These are phyloP conservation scores for Cytauxzoon felis DNA, from an alignment of 169 alveolate species.

Conservation along the genomic window DNA sequence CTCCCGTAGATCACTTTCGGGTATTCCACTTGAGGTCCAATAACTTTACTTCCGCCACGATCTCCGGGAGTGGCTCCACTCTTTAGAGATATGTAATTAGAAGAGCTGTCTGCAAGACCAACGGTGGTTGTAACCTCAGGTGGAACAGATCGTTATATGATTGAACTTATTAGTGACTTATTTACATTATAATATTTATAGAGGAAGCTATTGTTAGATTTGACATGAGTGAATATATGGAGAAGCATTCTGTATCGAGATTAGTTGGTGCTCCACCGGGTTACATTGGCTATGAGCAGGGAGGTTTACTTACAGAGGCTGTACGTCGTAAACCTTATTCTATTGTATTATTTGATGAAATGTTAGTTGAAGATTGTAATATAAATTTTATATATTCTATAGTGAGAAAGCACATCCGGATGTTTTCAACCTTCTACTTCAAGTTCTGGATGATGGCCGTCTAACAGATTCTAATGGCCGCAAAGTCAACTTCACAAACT, in stretches of 20 bases:
- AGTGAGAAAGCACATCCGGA: slow-evolving; percentile 90
- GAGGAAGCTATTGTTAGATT: slow-evolving; percentile 79
- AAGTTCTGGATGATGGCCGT: slow-evolving; percentile 85
- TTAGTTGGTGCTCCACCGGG: slow-evolving; percentile 91
- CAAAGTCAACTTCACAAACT: slow-evolving; percentile 82
- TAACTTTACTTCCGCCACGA: slow-evolving; percentile 4
- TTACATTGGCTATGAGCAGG: slow-evolving; percentile 86
- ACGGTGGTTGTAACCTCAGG: too few species aligned
- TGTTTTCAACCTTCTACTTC: slow-evolving; percentile 81
- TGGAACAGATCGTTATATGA: too few species aligned
- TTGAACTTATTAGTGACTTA: not conserved
- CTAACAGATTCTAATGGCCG: slow-evolving; percentile 84
- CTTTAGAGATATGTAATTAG: not conserved
- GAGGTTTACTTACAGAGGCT: slow-evolving; percentile 88
- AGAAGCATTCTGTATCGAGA: slow-evolving; percentile 83
- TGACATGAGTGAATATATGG: slow-evolving; percentile 90
- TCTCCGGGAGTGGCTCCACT: slow-evolving; percentile 6
- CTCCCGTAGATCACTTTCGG: not conserved
- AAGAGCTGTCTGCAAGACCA: too few species aligned
- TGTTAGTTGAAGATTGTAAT: slow-evolving; percentile 35
- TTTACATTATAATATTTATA: not conserved
- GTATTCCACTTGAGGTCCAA: not conserved
- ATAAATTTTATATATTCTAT: not conserved
- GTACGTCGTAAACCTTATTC: slow-evolving; percentile 85
- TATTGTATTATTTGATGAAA: slow-evolving; percentile 85